Conservation (phyloP, 2,329 filamentous ascomycete species). For the Colletotrichum tabaci region DNA sequence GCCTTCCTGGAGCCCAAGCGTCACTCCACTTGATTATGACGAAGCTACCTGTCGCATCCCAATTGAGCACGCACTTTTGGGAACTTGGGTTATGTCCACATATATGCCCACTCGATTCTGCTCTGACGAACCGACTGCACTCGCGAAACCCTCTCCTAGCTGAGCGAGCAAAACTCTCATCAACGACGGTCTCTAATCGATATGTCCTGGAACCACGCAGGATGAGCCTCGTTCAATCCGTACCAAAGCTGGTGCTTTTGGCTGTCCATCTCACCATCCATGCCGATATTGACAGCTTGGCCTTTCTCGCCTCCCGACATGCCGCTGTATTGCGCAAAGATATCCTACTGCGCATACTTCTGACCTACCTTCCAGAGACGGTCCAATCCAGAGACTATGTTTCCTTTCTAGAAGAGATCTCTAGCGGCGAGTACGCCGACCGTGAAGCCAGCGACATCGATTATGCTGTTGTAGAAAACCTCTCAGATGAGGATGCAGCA, state of each 20-base stretch:
- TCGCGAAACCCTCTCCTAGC: neutral
- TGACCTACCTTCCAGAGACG: constrained; percentile 84
- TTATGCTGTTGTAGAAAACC: constrained; percentile 66
- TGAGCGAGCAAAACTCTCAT: neutral
- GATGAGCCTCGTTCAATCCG: constrained; percentile 66
- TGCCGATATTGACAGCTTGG: constrained; percentile 75
- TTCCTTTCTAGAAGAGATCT: constrained; percentile 72
- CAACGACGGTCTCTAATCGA: constrained; percentile 21
- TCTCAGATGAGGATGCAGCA: constrained; percentile 76
- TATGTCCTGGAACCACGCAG: constrained; percentile 44
- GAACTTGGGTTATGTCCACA: constrained; percentile 16
- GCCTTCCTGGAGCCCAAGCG: neutral
- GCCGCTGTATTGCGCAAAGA: constrained; percentile 73
- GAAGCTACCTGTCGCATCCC: constrained; percentile 29
- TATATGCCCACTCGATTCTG: constrained; percentile 11
- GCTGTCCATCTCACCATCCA: constrained; percentile 79
- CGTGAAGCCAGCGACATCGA: constrained; percentile 65
- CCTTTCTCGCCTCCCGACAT: constrained; percentile 71
- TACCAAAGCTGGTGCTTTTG: constrained; percentile 80
- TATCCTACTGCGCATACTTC: constrained; percentile 78
- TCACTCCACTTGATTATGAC: constrained; percentile 28
- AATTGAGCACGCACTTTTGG: constrained; percentile 7
- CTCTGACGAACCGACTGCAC: constrained; percentile 1
- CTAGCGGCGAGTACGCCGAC: constrained; percentile 61
- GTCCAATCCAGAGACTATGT: constrained; percentile 75